Evolutionary conservation across 371 early-diverging fungal species (phyloP).

Genomic region (Mortierella polycephala): DNA sequence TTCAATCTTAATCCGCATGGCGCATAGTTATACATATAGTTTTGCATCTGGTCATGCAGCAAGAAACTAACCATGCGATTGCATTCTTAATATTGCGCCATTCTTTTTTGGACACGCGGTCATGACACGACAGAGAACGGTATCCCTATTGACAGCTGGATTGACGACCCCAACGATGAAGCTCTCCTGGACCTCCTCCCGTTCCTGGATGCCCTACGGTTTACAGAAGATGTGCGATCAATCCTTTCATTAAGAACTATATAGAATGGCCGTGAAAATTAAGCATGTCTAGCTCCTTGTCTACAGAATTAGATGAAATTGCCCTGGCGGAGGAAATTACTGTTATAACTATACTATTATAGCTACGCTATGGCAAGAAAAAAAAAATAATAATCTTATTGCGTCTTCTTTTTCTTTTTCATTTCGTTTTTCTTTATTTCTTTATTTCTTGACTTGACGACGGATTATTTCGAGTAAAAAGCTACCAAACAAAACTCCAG

Average conservation of each 20-base stretch:
- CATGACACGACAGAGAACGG: constrained; percentile 74
- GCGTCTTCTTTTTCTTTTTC: no score
- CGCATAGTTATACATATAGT: neutral
- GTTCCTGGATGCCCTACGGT: constrained; percentile 86
- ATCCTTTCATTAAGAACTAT: constrained; percentile 55
- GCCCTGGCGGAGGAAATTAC: no score
- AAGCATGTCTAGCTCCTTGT: no score
- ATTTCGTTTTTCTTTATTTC: no score
- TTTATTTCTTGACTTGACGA: no score
- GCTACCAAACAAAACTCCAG: no score
- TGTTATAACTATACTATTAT: no score
- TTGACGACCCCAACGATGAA: constrained; percentile 81
- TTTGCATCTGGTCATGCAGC: neutral
- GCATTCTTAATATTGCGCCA: neutral
- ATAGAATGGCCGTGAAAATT: constrained; percentile 4
- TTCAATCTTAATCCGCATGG: neutral
- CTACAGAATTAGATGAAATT: no score
- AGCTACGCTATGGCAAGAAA: no score
- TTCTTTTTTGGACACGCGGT: no score
- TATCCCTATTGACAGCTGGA: constrained; percentile 88
- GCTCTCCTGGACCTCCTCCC: constrained; percentile 86
- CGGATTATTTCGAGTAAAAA: no score
- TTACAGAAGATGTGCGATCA: constrained; percentile 83
- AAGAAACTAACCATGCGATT: neutral
- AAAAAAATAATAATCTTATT: no score